Base-by-base conservation (phyloP, 331 rosid species). In the Cydonia oblonga region DNA sequence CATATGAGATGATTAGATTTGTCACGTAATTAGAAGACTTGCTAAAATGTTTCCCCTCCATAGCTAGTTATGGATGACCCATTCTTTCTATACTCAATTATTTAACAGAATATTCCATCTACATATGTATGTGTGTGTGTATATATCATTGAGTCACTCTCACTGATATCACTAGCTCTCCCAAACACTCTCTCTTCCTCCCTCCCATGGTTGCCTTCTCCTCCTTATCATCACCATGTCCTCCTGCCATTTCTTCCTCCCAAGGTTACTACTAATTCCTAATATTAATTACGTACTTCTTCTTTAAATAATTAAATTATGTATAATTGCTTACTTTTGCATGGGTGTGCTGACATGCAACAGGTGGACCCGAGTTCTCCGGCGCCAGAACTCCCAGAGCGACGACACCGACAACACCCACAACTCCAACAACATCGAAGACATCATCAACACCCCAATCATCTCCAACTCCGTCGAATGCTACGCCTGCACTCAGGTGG, bases 401-500 rank as follows among this genome's bases (percentile, higher is more conserved):
- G 53, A 59, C 40, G 56, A 72, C 56, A 81, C 75, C 4, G 84
- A 40, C 58, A 28, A 80, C 13, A 30, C 16, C 69, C 33, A 11
- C 13, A 49, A 46, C 33, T 77, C 26, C 44, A 32, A 22, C 16
- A 18, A 69, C 1, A 66, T 15, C 16, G 72, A 57, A 16, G 57
- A 68, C 53, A 58, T 26, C 51, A 70, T 67, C 19, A 82, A 79
- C n/a, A 51, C 9, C 11, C 84, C 86, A 2, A 38, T 69, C 6
- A 52, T 69, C 5, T 33, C 68, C 10, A 66, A 22, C 56, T 19
- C 81, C 12, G 81, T 84, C 60, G 97, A 93, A 73, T 93, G 98
- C 82, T 89, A 90, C 61, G 97, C 98, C 0, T 93, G 98, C 80
- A 93, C 98, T 3, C 96, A 86, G 38, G 87, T 76, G 2, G 98